Evolutionary conservation across 129 eudicot species (phyloP).

Genomic region (carrot (Daucus carota)): DH1_v3.0 NC_030384.2:41388501-41389000

Average conservation of each 20-base stretch:
- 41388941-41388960: conserved; percentile 92
- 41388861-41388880: conserved; percentile 80
- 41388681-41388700: background rate
- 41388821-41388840: background rate
- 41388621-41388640: background rate
- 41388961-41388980: conserved; percentile 63
- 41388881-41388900: conserved; percentile 93
- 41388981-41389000: conserved; percentile 38
- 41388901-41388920: conserved; percentile 68
- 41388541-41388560: background rate
- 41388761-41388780: no score
- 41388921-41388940: conserved; percentile 82
- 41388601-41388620: background rate
- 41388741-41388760: no score
- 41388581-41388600: background rate
- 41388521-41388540: background rate
- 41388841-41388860: conserved; percentile 7
- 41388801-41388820: background rate
- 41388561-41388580: background rate
- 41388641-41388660: background rate
- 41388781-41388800: background rate
- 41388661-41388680: no score
- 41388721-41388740: background rate
- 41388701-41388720: background rate
- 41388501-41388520: conserved; percentile 93